Percentiles rank a stretch among this genome's conserved stretches.
Evolutionary conservation across 768 basidiomycete genomes (phyloP).

Genomic region (Galerina sulciceps): DNA sequence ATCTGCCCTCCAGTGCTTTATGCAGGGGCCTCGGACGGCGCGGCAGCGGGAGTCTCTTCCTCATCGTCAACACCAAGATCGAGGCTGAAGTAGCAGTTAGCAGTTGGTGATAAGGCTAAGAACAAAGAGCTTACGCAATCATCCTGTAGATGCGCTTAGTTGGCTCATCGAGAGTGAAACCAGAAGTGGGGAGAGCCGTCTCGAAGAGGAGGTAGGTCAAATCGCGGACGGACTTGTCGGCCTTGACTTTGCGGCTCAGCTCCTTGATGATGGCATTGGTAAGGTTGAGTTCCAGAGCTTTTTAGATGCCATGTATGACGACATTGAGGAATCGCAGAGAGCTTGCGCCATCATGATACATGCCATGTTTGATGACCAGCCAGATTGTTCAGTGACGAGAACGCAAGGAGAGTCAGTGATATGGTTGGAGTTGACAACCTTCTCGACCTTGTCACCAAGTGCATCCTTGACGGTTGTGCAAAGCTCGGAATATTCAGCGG

Average conservation of each 20-base stretch:
- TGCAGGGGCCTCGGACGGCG: too few relatives aligned
- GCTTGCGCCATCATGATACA: slow-evolving; percentile 99
- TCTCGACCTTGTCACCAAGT: slow-evolving; percentile 99
- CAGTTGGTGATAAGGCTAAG: too few relatives aligned
- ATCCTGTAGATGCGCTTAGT: slow-evolving; percentile 96
- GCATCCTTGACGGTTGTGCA: slow-evolving; percentile 97
- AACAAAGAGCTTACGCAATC: slow-evolving; percentile 26
- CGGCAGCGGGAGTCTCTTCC: slow-evolving; percentile 56
- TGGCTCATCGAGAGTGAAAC: slow-evolving; percentile 95
- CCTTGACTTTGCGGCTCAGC: slow-evolving; percentile 95
- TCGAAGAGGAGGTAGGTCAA: slow-evolving; percentile 95
- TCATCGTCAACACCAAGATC: slow-evolving; percentile 85
- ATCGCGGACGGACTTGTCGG: slow-evolving; percentile 97
- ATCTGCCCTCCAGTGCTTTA: too few relatives aligned
- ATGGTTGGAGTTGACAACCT: slow-evolving; percentile 97
- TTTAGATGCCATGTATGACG: slow-evolving; percentile 97
- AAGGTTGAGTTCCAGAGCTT: slow-evolving; percentile 97
- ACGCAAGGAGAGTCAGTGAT: slow-evolving; percentile 97
- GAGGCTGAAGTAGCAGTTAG: slow-evolving; percentile 52
- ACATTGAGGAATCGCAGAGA: slow-evolving; percentile 96
- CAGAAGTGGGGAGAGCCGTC: slow-evolving; percentile 93
- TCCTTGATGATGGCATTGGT: slow-evolving; percentile 93
- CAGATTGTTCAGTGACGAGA: slow-evolving; percentile 97
- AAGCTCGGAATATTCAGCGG: slow-evolving; percentile 80
- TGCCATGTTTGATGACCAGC: slow-evolving; percentile 99